A percentile compares a stretch with the other conserved stretches of the same genome.
phyloP scores from a whole-genome alignment of 148 eudicot genomes.

The Silene conica region DNA sequence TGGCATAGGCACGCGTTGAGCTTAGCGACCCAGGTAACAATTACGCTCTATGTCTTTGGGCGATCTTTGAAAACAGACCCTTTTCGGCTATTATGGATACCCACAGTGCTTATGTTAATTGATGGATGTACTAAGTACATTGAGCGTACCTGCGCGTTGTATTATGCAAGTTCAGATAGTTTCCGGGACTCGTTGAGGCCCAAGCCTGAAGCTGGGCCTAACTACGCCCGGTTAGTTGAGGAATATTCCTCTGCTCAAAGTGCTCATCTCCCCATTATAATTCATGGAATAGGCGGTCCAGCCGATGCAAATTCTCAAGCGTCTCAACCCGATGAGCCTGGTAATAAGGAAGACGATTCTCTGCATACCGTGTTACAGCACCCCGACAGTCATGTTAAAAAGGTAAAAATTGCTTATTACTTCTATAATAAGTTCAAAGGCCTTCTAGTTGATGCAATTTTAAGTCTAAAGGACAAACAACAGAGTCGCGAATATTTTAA shows the following conservation, averaged over 20 bases:
- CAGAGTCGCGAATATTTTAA: constrained; percentile 26
- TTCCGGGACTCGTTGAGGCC: neutral
- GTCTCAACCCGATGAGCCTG: no score
- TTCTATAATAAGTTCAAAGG: constrained; percentile 27
- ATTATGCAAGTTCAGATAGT: constrained; percentile 6
- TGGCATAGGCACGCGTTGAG: constrained; percentile 18
- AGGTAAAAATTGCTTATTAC: constrained; percentile 14
- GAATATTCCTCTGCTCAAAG: constrained; percentile 8
- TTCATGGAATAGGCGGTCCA: neutral
- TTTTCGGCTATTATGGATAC: neutral
- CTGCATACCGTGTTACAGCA: neutral
- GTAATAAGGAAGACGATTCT: neutral
- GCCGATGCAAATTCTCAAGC: neutral
- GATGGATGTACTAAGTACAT: constrained; percentile 10
- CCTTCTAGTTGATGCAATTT: constrained; percentile 27
- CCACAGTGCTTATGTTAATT: constrained; percentile 10
- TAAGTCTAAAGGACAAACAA: constrained; percentile 23
- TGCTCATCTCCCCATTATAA: constrained; percentile 2
- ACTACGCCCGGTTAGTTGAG: neutral
- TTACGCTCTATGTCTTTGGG: constrained; percentile 3
- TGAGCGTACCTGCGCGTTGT: constrained; percentile 19
- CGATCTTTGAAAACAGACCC: neutral
- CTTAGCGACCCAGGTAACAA: neutral
- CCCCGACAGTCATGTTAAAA: neutral
- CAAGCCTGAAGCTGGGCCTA: neutral